These are phyloP conservation scores for Taphrina wiesneri DNA, from an alignment of 1,139 yeast genomes.

Conservation along the genomic window DNA sequence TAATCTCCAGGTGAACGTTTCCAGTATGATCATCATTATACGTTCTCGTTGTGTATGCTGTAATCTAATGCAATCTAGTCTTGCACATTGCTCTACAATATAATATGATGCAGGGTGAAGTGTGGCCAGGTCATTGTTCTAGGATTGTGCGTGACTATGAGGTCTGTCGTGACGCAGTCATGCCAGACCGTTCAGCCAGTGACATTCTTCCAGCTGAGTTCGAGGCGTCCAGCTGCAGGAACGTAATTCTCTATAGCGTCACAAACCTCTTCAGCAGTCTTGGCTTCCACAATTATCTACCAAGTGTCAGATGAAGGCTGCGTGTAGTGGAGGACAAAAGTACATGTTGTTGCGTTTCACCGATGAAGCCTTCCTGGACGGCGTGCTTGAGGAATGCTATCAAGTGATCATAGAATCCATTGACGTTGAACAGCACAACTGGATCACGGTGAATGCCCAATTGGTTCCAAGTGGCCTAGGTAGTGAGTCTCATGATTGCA, in stretches of 20 bases:
- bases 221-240: slow-evolving; percentile 74
- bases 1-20: background rate
- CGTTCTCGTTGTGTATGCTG: background rate
- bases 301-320: background rate
- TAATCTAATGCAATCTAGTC: background rate
- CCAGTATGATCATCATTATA: background rate
- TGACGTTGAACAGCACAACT: slow-evolving; percentile 69
- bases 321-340: background rate
- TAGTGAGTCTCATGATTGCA: background rate
- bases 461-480: slow-evolving; percentile 79
- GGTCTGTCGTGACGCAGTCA: background rate
- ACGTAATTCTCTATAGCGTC: slow-evolving; percentile 60
- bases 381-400: slow-evolving; percentile 53
- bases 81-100: background rate
- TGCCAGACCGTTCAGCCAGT: background rate
- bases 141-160: background rate
- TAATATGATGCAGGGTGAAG: background rate
- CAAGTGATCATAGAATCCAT: slow-evolving; percentile 77
- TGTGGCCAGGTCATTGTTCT: background rate
- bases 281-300: slow-evolving; percentile 63
- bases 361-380: slow-evolving; percentile 64
- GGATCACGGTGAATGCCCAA: slow-evolving; percentile 83
- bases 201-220: slow-evolving; percentile 61
- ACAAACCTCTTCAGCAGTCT: slow-evolving; percentile 59
- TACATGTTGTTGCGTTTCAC: slow-evolving; percentile 62